Evolutionary conservation across 441 rosid species (phyloP), one percentile per base, ranked within the genome.

Genomic region (Bruguiera hainesii): DNA sequence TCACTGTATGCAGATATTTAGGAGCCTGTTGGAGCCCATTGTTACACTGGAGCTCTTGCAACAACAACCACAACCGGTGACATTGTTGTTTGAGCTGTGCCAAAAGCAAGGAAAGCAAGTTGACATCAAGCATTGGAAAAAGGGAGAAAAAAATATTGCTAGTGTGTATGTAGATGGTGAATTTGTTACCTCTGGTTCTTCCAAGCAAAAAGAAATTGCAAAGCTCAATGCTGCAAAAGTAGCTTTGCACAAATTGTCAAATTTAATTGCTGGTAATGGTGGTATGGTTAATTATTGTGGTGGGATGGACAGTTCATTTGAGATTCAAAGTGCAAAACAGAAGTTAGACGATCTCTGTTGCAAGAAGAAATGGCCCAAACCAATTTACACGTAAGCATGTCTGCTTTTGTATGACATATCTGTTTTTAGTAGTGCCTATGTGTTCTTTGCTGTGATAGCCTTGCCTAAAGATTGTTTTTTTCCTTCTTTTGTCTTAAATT

Each of bases 1-100:
- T 13, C 48, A 3, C 48, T 3, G 13, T 66, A 46, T 80, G 39
- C 72, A 93, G 98, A 83, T 88, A 63, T 72, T 86, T 71, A 80
- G 89, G 66, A 82, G 80, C 63, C 73, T 90, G 21, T 70, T 90
- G 73, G 92, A 93, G 82, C 97, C 98, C 0, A 79, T 90, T 53
- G 62, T 82, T 57, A 86, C 87, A 5, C 74, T 69, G 0, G 85
- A 85, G 28, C 90, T 82, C 55, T 46, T 93, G 82, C 78, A 77
- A 78, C 71, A 59, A 42, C 82, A 86, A 39, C 98, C 96, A 13
- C 97, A 90, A 57, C 98, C 98, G 0, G 84, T 93, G 42, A 73
- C 87, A 2, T 52, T 69, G 77, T 78, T 93, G 64, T 86, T 78
- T 67, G 75, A 81, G 57, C 8, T 80, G n/a, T 90, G 98, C 69